phyloP scores from a whole-genome alignment of 441 rosid genomes.

The Gossypium lobatum region DNA sequence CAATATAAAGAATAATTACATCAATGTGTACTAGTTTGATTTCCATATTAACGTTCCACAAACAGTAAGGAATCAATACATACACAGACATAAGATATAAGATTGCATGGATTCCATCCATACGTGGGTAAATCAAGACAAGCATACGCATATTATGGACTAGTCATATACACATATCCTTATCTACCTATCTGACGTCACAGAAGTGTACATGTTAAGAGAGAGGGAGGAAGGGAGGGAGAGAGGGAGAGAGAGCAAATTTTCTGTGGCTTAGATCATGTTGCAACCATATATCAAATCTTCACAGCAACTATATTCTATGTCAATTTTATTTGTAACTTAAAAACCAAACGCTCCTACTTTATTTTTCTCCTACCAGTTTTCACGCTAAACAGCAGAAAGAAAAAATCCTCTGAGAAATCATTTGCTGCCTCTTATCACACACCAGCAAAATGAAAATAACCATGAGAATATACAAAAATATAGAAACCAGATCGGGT shows the following conservation, averaged over 20 bases:
- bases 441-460: constrained; percentile 3
- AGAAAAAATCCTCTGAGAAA: not conserved
- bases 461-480: not conserved
- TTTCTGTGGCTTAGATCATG: not conserved
- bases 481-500: not conserved
- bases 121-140: not conserved
- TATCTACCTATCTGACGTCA: not conserved
- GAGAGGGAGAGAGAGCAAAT: not conserved
- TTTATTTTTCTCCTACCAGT: not conserved
- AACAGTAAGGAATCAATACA: not conserved
- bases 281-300: not conserved
- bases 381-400: not conserved
- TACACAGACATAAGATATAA: not conserved
- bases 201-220: not conserved
- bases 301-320: not conserved
- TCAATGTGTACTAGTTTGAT: not conserved
- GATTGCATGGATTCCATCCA: not conserved
- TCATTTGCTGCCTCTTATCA: not conserved
- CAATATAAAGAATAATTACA: not conserved
- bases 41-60: not conserved
- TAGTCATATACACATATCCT: not conserved
- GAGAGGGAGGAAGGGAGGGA: not conserved
- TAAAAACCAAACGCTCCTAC: not conserved
- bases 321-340: not conserved
- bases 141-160: not conserved